A percentile compares a stretch with the other conserved stretches of the same genome.
These are phyloP conservation scores for Penicillium simplicissimum DNA, from an alignment of 495 filamentous ascomycete species.

Conservation along the genomic window DNA sequence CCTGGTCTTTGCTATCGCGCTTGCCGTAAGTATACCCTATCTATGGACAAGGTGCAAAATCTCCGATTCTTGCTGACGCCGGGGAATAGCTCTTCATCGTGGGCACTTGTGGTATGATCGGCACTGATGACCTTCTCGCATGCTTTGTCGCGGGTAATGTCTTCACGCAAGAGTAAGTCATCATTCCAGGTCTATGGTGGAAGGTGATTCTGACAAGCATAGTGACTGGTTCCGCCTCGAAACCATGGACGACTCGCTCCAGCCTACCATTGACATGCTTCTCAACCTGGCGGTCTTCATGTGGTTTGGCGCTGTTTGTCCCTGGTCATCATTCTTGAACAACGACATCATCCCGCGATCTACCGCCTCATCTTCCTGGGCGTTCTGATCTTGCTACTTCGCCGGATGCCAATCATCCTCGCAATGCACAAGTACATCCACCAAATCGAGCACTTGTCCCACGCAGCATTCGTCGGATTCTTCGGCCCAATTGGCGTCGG, in stretches of 20 bases:
- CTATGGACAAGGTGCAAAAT: conserved; percentile 7
- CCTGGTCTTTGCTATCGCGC: conserved; percentile 81
- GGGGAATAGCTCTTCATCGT: conserved; percentile 66
- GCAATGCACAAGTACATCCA: conserved; percentile 73
- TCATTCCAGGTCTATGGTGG: background rate
- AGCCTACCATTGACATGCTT: conserved; percentile 88
- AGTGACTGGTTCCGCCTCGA: conserved; percentile 89
- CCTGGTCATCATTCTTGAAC: conserved; percentile 69
- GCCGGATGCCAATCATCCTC: conserved; percentile 76
- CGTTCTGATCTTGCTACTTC: conserved; percentile 75
- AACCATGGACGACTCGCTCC: conserved; percentile 84
- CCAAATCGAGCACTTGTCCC: conserved; percentile 71
- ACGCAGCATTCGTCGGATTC: conserved; percentile 85
- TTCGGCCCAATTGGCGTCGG: conserved; percentile 95
- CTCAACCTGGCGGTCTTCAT: conserved; percentile 85
- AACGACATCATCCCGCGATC: conserved; percentile 73
- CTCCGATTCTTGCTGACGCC: conserved; percentile 15
- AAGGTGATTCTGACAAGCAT: conserved; percentile 14
- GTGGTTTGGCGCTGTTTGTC: conserved; percentile 89
- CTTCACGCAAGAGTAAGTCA: conserved; percentile 75
- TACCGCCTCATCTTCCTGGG: conserved; percentile 77
- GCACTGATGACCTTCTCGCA: conserved; percentile 88
- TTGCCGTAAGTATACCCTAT: conserved; percentile 58
- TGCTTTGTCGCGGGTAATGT: conserved; percentile 93
- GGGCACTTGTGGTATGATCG: conserved; percentile 85